Conservation (phyloP, 2,329 filamentous ascomycete species). For the Claviceps spartinae region DNA sequence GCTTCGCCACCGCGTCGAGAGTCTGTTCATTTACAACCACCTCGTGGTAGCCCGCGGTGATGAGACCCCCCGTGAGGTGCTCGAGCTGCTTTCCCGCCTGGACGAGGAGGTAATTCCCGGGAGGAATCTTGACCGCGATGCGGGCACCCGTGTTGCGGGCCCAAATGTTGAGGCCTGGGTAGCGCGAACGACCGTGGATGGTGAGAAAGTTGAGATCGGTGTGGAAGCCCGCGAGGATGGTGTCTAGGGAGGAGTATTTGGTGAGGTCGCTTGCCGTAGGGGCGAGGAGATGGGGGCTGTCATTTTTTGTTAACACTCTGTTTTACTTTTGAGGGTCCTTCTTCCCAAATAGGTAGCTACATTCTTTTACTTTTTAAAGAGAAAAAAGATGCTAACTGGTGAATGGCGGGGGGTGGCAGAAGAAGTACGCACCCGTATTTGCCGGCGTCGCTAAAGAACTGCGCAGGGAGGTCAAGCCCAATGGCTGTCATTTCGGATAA, state of each 20-base stretch:
- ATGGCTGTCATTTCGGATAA: constrained; percentile 45
- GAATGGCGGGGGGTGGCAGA: too few species aligned
- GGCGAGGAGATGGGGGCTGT: constrained; percentile 45
- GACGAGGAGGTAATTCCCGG: constrained; percentile 43
- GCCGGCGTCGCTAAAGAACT: constrained; percentile 40
- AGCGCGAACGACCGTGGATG: constrained; percentile 49
- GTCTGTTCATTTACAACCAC: constrained; percentile 44
- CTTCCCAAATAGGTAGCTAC: too few species aligned
- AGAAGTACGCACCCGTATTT: constrained; percentile 33
- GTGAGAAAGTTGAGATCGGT: constrained; percentile 53
- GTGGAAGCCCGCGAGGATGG: constrained; percentile 49
- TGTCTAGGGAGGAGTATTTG: constrained; percentile 39
- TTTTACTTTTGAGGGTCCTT: not conserved
- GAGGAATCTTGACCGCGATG: constrained; percentile 45
- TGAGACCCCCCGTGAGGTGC: constrained; percentile 44
- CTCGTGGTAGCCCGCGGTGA: constrained; percentile 50
- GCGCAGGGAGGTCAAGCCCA: constrained; percentile 37
- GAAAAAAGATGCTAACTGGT: too few species aligned
- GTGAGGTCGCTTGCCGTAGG: constrained; percentile 45
- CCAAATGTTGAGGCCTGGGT: constrained; percentile 49
- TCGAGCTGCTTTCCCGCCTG: constrained; percentile 51
- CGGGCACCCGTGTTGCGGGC: constrained; percentile 47
- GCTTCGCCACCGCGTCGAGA: constrained; percentile 29
- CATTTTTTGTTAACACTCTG: not conserved
- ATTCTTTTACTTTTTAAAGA: too few species aligned